phyloP scores from a whole-genome alignment of 2,329 filamentous ascomycete genomes.

The Sphaerulina musiva region DNA sequence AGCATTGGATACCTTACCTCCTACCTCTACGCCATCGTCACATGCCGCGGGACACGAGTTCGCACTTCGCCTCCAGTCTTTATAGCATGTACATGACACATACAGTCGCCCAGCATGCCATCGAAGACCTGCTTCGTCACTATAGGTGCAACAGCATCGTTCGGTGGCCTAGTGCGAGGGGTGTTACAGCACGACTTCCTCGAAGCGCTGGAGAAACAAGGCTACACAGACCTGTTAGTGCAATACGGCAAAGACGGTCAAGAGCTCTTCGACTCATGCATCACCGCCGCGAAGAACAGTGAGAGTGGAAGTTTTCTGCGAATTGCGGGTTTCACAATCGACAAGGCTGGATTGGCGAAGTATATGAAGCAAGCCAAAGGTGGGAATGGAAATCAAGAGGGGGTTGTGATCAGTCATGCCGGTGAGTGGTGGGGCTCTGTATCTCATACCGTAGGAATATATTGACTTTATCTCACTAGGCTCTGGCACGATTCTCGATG shows the following conservation, averaged over 20 bases:
- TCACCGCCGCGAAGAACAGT: conserved; percentile 26
- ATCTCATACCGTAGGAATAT: not conserved
- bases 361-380: conserved; percentile 53
- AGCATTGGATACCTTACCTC: no score
- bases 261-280: conserved; percentile 44
- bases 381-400: conserved; percentile 44
- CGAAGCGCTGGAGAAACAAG: conserved; percentile 48
- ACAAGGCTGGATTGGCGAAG: conserved; percentile 50
- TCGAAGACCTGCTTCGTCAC: conserved; percentile 69
- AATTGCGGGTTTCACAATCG: conserved; percentile 62
- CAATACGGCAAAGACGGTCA: conserved; percentile 71
- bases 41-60: conserved; percentile 1
- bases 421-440: conserved; percentile 49
- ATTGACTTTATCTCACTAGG: conserved; percentile 47
- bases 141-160: conserved; percentile 84
- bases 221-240: conserved; percentile 66
- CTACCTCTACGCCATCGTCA: not conserved
- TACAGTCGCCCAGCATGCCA: conserved; percentile 9
- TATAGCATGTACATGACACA: conserved; percentile 15
- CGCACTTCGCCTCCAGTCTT: not conserved
- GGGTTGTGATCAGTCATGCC: conserved; percentile 81
- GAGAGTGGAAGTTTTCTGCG: conserved; percentile 33
- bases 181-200: conserved; percentile 60
- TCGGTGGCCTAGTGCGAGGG: conserved; percentile 62
- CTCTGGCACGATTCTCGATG: conserved; percentile 82